Conservation (phyloP, 352 stramenopile species). For the Halophytophthora polymorphica region DNA sequence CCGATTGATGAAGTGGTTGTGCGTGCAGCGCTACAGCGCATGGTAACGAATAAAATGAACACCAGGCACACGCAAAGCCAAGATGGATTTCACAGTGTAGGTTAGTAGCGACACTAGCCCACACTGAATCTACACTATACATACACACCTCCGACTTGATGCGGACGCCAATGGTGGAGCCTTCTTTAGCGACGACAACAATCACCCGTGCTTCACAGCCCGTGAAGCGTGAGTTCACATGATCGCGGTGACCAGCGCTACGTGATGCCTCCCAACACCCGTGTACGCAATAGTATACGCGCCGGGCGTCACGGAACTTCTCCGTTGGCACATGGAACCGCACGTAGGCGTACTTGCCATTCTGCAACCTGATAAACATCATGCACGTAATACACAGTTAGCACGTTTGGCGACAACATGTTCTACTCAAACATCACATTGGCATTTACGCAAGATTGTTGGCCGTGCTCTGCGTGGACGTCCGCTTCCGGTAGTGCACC, state of each 20-base stretch:
- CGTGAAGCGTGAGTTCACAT: background rate
- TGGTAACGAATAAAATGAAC: no score
- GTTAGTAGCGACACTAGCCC: no score
- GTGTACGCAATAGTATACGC: background rate
- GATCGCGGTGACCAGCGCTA: no score
- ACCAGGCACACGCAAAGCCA: no score
- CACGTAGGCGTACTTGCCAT: background rate
- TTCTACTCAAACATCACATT: no score
- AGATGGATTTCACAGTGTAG: no score
- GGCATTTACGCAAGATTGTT: no score
- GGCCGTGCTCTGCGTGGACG: no score
- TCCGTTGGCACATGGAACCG: background rate
- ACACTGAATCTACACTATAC: no score
- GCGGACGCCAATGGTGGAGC: background rate
- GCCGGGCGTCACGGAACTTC: background rate
- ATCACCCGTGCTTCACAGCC: background rate
- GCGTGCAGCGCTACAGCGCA: background rate
- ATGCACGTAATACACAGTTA: background rate
- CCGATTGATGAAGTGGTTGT: background rate
- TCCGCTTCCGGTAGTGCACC: no score
- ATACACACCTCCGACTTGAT: background rate
- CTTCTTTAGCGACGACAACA: background rate
- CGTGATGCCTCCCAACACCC: background rate
- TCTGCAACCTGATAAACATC: background rate
- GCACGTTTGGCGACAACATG: no score